phyloP scores from a whole-genome alignment of 805 yeast species.

The Wickerhamiella kazuoi region DNA sequence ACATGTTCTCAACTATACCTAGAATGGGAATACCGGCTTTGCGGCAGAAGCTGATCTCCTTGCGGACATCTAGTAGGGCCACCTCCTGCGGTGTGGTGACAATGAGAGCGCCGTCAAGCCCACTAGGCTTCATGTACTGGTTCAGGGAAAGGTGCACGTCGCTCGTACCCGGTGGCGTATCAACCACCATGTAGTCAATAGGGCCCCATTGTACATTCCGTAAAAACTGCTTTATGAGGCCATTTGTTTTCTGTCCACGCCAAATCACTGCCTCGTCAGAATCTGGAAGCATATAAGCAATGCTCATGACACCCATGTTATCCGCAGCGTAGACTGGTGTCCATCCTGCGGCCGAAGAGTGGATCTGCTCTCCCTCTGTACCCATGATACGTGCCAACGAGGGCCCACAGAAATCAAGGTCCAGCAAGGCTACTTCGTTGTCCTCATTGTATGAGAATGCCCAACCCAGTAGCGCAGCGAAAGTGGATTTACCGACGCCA shows the following conservation, averaged over 20 bases:
- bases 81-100: constrained; percentile 98
- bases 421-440: constrained; percentile 89
- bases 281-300: constrained; percentile 86
- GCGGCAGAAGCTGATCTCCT: constrained; percentile 85
- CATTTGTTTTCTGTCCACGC: constrained; percentile 94
- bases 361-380: constrained; percentile 68
- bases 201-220: constrained; percentile 91
- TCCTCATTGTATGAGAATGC: constrained; percentile 64
- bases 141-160: constrained; percentile 92
- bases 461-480: constrained; percentile 92
- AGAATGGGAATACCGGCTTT: constrained; percentile 75
- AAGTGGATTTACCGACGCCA: constrained; percentile 91
- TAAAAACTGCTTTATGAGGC: constrained; percentile 78
- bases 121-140: constrained; percentile 70
- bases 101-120: constrained; percentile 86
- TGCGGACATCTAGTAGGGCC: constrained; percentile 82
- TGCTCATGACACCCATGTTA: constrained; percentile 87
- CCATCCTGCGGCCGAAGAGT: constrained; percentile 86
- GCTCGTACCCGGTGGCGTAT: constrained; percentile 97
- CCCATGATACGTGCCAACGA: constrained; percentile 91
- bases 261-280: constrained; percentile 88
- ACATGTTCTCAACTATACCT: constrained; percentile 94
- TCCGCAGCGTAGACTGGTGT: constrained; percentile 92
- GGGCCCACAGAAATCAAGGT: constrained; percentile 94
- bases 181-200: constrained; percentile 68